Evolutionary conservation across 805 yeast species (phyloP), one percentile per base, ranked within the genome.

Genomic region (Grigorovia humatica): DNA sequence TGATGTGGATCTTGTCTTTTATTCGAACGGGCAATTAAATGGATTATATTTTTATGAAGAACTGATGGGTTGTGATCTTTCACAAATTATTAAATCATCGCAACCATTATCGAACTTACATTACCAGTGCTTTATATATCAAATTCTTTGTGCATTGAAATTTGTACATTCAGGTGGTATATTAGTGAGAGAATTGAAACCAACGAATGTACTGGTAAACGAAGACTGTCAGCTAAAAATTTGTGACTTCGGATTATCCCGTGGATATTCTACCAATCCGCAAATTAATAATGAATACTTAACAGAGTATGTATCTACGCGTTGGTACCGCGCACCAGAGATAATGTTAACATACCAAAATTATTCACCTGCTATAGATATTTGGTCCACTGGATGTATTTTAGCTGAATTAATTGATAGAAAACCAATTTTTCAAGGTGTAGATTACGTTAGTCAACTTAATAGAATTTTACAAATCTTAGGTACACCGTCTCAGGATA

Each of bases 321-420:
- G 98, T 66, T 91, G 98, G 98, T 91, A 93, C 69, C 75, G 99
- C 58, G 98, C 98, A 2, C 99, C 99, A 0, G 99, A 91, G 65
- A 88, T 91, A 68, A 91, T 91, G 89, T 75, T 93, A 51, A 83
- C 95, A 55, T 88, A 87, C 73, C 93, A 91, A 67, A 87, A 89
- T 52, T 91, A 91, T 69, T 85, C 97, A 4, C 88, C 88, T 70
- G 96, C 98, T 30, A 90, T 93, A 53, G 99, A 91, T 68, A 77
- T 91, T 52, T 91, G 99, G 99, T 88, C 96, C 0, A 95, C 90
- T 19, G 99, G 99, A 1, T 93, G 99, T 70, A 91, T 91, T 53
- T 72, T 91, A 50, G 98, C 97, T 1, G 99, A 91, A 65, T 75
- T 91, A 55, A 70, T 93, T n/a, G 96, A 96, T 1, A 89, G 97